phyloP scores from a whole-genome alignment of 2,329 filamentous ascomycete species.

The Dactylellina parvicollis region DNA sequence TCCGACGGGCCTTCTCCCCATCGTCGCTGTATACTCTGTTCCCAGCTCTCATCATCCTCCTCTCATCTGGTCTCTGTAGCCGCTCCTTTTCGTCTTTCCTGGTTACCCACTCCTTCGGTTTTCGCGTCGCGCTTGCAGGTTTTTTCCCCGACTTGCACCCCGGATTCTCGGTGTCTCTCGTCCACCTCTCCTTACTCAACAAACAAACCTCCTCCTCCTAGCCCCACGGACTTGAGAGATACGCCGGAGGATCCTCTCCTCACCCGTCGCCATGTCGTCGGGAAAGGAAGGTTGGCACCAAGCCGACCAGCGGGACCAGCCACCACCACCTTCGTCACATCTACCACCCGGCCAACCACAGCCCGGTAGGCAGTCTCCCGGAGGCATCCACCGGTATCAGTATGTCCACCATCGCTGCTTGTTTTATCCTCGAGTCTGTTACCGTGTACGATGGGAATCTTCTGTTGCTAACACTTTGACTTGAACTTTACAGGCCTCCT shows the following conservation, averaged over 20 bases:
- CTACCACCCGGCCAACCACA: slow-evolving; percentile 34
- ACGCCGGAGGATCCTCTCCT: background rate
- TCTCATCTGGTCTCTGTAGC: slow-evolving; percentile 14
- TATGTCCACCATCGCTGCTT: slow-evolving; percentile 14
- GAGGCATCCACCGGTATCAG: slow-evolving; percentile 47
- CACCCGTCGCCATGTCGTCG: slow-evolving; percentile 40
- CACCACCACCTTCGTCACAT: slow-evolving; percentile 44
- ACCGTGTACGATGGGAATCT: background rate
- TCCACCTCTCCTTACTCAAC: slow-evolving; percentile 1
- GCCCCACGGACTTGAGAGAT: background rate
- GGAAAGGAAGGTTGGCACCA: slow-evolving; percentile 52
- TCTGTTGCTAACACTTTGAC: slow-evolving; percentile 17
- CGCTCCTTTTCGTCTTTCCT: too few relatives aligned
- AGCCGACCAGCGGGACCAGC: slow-evolving; percentile 52
- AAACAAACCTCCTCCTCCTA: slow-evolving; percentile 1
- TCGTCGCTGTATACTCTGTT: background rate
- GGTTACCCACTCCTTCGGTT: slow-evolving; percentile 9
- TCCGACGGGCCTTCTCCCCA: background rate
- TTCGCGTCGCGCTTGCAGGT: slow-evolving; percentile 48
- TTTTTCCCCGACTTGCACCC: slow-evolving; percentile 24
- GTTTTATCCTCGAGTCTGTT: background rate
- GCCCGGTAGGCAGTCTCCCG: slow-evolving; percentile 45
- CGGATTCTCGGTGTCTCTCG: slow-evolving; percentile 17
- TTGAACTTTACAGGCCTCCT: slow-evolving; percentile 35
- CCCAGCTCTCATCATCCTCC: background rate